These are phyloP conservation scores for Colletotrichum somersetense DNA, from an alignment of 2,329 filamentous ascomycete species.

Conservation along the genomic window DNA sequence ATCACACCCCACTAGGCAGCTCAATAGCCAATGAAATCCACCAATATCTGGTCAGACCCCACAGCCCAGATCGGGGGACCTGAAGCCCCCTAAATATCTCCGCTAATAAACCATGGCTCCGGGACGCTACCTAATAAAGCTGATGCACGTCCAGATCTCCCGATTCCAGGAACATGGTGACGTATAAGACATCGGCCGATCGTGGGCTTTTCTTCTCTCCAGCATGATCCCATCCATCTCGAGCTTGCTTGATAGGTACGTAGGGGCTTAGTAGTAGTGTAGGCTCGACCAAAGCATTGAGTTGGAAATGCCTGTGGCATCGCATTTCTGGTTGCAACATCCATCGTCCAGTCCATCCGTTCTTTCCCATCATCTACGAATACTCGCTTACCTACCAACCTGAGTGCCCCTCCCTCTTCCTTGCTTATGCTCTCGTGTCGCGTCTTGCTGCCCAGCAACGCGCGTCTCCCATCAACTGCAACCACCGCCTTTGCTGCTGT, in stretches of 20 bases:
- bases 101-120: slow-evolving; percentile 31
- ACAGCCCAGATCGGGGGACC: slow-evolving; percentile 1
- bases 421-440: slow-evolving; percentile 25
- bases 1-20: too few relatives aligned
- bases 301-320: background rate
- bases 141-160: slow-evolving; percentile 38
- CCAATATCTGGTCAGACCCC: background rate
- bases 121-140: slow-evolving; percentile 34
- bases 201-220: slow-evolving; percentile 28
- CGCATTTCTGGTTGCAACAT: background rate
- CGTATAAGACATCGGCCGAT: slow-evolving; percentile 43
- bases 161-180: slow-evolving; percentile 42
- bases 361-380: background rate
- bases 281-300: background rate
- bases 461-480: slow-evolving; percentile 7
- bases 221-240: slow-evolving; percentile 19
- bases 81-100: background rate
- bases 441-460: slow-evolving; percentile 26
- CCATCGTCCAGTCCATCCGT: background rate
- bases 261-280: too few relatives aligned
- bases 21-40: slow-evolving; percentile 1
- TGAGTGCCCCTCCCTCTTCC: too few relatives aligned
- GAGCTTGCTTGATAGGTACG: background rate
- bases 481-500: background rate
- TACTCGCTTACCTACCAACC: too few relatives aligned